A percentile compares a stretch with the other conserved stretches of the same genome.
These are phyloP conservation scores for Onygenales sp. DNA, from an alignment of 2,329 filamentous ascomycete genomes.

Conservation along the genomic window DNA sequence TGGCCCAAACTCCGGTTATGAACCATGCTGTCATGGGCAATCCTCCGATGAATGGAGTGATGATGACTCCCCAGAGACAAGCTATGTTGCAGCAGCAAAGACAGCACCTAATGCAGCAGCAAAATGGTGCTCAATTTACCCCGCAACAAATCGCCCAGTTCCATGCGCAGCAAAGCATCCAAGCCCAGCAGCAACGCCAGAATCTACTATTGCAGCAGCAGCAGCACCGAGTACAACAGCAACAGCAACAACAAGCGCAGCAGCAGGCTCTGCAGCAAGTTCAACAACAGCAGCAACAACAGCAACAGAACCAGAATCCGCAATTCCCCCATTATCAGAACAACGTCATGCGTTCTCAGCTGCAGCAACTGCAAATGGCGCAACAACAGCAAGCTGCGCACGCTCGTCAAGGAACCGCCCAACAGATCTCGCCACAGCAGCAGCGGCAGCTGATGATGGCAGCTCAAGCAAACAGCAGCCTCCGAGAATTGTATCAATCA, in stretches of 20 bases:
- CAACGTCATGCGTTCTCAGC: slow-evolving; percentile 4
- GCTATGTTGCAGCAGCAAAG: slow-evolving; percentile 28
- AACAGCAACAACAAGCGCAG: slow-evolving; percentile 16
- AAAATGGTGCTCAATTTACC: slow-evolving; percentile 14
- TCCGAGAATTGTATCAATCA: slow-evolving; percentile 6
- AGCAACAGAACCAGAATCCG: slow-evolving; percentile 23
- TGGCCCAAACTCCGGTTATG: slow-evolving; percentile 37
- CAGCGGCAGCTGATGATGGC: slow-evolving; percentile 30
- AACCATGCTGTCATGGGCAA: slow-evolving; percentile 32
- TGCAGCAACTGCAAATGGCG: slow-evolving; percentile 26
- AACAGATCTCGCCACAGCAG: slow-evolving; percentile 27
- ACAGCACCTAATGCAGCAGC: slow-evolving; percentile 28
- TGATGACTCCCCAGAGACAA: slow-evolving; percentile 33
- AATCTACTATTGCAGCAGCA: slow-evolving; percentile 17
- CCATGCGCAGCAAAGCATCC: background rate
- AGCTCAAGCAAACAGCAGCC: slow-evolving; percentile 29
- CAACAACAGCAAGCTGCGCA: slow-evolving; percentile 22
- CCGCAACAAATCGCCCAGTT: no score
- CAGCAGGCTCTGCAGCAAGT: slow-evolving; percentile 13
- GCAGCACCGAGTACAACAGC: slow-evolving; percentile 23
- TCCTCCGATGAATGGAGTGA: slow-evolving; percentile 29
- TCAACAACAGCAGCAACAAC: slow-evolving; percentile 13
- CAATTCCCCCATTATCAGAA: slow-evolving; percentile 9
- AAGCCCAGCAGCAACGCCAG: slow-evolving; percentile 17
- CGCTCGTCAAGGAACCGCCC: slow-evolving; percentile 22